Evolutionary conservation across 2,329 filamentous ascomycete genomes (phyloP), one percentile per base, ranked within the genome.

Genomic region (Paracamarosporium sp.): DNA sequence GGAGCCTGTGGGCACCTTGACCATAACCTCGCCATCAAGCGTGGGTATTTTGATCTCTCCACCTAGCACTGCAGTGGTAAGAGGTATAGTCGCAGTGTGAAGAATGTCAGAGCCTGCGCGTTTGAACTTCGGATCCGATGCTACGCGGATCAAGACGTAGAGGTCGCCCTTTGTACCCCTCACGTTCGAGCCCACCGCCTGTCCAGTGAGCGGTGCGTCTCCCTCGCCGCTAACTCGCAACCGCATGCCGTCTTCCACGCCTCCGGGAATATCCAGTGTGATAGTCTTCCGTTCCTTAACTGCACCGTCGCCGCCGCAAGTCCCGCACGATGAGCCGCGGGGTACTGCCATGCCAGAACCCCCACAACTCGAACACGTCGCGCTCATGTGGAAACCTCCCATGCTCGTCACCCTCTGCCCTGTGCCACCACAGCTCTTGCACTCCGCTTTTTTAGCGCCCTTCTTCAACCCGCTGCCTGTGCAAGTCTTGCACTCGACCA

Each of bases 181-280:
- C 9, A 84, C 81, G 57, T 87, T 85, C 27, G 88, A 82, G 43
- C 88, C 86, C 30, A 86, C 84, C 15, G 86, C 82, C 24, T 87
- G 85, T 43, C 92, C 92, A 24, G 91, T 94, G 8, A 88, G 82
- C 22, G 95, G 90, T 15, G 92, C 89, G 72, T 99, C 94, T 64
- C 95, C 95, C 72, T 96, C 93, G 25, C 91, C 91, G 57, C 88
- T 87, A 27, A 99, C 86, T 51, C 92, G 86, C 69, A 99, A 80
- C 56, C 92, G 87, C 94, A 98, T 98, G 54, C 94, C 93, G 75
- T 99, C 94, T 75, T 98, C 95, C 30, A 99, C 93, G 63, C 95
- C 95, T 22, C 91, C 93, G 1, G 95, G 95, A 44, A 99, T 97
- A 68, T 98, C 93, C 41, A 99, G 86, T 27, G 86, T 90, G 48